Evolutionary conservation across 1,284 basidiomycete species (phyloP).

Genomic region (Serendipita sp.): DNA sequence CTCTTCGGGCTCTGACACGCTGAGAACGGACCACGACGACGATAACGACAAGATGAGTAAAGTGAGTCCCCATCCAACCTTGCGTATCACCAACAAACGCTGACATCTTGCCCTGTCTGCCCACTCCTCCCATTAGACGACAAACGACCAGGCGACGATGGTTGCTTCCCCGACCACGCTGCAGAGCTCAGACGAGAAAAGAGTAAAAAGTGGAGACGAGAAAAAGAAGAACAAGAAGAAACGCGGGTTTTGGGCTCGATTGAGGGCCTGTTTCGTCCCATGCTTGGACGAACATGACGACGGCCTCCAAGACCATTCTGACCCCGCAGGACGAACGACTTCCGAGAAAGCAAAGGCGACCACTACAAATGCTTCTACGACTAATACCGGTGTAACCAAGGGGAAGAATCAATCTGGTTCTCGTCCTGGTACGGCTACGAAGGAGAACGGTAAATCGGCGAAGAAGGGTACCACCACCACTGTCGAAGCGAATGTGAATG

Average conservation of each 20-base stretch:
- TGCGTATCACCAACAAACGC: background rate
- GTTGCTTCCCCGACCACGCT: too few species aligned
- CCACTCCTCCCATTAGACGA: background rate
- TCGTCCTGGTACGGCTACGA: background rate
- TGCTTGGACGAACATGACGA: background rate
- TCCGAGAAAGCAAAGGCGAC: too few species aligned
- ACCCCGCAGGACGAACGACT: background rate
- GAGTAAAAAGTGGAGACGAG: background rate
- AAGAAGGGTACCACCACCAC: background rate
- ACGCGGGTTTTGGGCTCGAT: background rate
- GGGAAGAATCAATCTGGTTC: background rate
- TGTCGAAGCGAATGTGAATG: background rate
- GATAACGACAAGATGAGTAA: background rate
- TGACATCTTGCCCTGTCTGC: background rate
- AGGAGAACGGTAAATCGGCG: background rate
- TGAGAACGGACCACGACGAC: background rate
- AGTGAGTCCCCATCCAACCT: background rate
- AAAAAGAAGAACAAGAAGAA: background rate
- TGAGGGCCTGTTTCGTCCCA: background rate
- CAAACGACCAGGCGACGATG: background rate
- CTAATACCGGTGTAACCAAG: too few species aligned
- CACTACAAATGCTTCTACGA: too few species aligned
- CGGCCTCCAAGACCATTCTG: background rate
- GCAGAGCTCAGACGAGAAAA: too few species aligned
- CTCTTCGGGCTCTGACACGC: background rate